Evolutionary conservation across 108 stramenopile genomes (phyloP), one percentile per base, ranked within the genome.

Genomic region (Nannochloropsis salina): DNA sequence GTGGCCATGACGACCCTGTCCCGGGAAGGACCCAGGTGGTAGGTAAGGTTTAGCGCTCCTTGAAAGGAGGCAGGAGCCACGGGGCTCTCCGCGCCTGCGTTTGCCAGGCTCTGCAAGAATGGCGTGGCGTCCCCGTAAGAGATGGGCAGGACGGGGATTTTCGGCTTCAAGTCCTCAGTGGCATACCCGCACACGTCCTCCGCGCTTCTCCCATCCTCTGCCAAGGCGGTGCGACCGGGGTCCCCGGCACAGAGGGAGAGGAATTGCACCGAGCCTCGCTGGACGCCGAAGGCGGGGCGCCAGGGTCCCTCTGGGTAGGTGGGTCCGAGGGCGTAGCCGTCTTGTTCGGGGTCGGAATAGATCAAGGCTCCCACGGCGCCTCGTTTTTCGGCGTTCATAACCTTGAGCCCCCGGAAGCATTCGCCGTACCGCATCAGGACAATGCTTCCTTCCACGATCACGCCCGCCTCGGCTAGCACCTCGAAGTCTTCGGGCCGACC

Each of bases 381-480:
- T 8, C 88, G 90, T 6, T 6, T 3, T 88, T 94, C 89, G 6
- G 93, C 93, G 88, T 94, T 94, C 91, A 89, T 90, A 8, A 92
- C 93, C 84, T 94, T 94, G 44, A 94, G 87, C 5, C 93, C 93
- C 1, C 93, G 92, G 89, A 94, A 94, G 84, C 93, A 94, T 44
- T 90, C 45, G 12, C 93, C 93, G 84, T 94, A 94, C 20, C 93
- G 89, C 20, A 92, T 83, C 44, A 94, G 45, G n/a, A 93, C 93
- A 22, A 94, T 89, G 22, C 80, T 90, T 45, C 91, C 90, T 3
- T 91, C 83, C 42, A 93, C 88, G 8, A 82, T 51, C 82, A 94
- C 87, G 10, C 91, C 91, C 6, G 44, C 44, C 20, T 82, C 61
- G 80, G 88, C 88, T n/a, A 94, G 91, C 10, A 43, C 91, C 15